Evolutionary conservation across 2,329 filamentous ascomycete genomes (phyloP).

Genomic region (Curvularia eragrostidis): DNA sequence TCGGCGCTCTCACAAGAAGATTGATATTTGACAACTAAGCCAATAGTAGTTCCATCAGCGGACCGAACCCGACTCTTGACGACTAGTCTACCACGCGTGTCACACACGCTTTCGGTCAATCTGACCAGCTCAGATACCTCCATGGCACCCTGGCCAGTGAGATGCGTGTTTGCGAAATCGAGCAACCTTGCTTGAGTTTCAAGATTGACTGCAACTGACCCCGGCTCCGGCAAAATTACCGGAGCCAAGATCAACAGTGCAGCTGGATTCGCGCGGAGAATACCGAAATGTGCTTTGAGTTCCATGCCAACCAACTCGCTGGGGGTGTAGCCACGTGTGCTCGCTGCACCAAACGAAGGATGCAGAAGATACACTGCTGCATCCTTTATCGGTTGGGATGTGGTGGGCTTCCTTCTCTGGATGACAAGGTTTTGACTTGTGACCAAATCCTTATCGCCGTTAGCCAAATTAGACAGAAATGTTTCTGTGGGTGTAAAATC

Average conservation of each 20-base stretch:
- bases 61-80: constrained; percentile 16
- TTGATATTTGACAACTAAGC: constrained; percentile 11
- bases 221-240: constrained; percentile 25
- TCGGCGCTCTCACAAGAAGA: neutral
- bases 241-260: constrained; percentile 40
- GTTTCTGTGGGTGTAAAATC: constrained; percentile 1
- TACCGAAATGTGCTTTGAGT: constrained; percentile 42
- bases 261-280: constrained; percentile 36
- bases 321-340: constrained; percentile 16
- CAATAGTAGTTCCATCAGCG: constrained; percentile 9
- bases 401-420: constrained; percentile 25
- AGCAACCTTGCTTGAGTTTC: constrained; percentile 21
- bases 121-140: constrained; percentile 40
- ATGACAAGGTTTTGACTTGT: constrained; percentile 21
- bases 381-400: constrained; percentile 37
- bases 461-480: neutral
- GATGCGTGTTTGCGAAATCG: constrained; percentile 42
- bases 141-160: constrained; percentile 35
- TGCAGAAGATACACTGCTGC: constrained; percentile 49
- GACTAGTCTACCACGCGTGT: constrained; percentile 20
- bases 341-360: constrained; percentile 23
- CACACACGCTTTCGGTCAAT: constrained; percentile 34
- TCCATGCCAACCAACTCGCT: constrained; percentile 32
- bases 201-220: constrained; percentile 8
- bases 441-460: neutral